These are phyloP conservation scores for Leishmania guyanensis DNA, from an alignment of 208 protist species.

Conservation along the genomic window DNA sequence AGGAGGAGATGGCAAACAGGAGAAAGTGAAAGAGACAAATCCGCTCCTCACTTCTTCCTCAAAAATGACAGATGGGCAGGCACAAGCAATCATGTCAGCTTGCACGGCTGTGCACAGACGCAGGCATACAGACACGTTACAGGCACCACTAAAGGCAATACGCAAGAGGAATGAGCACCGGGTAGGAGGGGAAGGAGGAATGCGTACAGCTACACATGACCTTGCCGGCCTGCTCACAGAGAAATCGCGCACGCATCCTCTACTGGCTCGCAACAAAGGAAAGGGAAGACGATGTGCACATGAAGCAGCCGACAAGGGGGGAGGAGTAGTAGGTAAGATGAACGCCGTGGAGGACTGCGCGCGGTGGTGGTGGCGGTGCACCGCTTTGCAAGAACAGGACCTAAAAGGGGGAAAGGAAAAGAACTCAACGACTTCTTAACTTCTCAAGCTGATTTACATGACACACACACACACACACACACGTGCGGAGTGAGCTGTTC, in stretches of 20 bases:
- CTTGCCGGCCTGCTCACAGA: background rate
- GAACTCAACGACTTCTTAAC: background rate
- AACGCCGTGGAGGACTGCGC: background rate
- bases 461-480: background rate
- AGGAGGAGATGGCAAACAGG: background rate
- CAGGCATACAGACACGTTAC: background rate
- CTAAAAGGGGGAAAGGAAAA: conserved; percentile 3
- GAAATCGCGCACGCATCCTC: background rate
- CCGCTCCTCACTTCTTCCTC: background rate
- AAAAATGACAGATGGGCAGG: too few relatives aligned
- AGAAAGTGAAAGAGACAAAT: background rate
- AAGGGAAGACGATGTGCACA: background rate
- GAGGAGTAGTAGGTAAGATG: conserved; percentile 2
- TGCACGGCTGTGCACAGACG: background rate
- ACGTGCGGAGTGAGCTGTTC: background rate
- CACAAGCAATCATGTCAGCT: background rate
- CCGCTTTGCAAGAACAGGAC: background rate
- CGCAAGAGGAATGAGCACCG: too few relatives aligned
- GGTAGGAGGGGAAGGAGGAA: background rate
- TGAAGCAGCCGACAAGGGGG: background rate
- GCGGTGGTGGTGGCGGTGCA: background rate
- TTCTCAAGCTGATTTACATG: background rate
- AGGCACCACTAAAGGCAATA: background rate
- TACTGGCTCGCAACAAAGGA: background rate
- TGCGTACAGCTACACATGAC: background rate